These are phyloP conservation scores for Glycine latifolia DNA, from an alignment of 306 rosid species.

Conservation along the genomic window DNA sequence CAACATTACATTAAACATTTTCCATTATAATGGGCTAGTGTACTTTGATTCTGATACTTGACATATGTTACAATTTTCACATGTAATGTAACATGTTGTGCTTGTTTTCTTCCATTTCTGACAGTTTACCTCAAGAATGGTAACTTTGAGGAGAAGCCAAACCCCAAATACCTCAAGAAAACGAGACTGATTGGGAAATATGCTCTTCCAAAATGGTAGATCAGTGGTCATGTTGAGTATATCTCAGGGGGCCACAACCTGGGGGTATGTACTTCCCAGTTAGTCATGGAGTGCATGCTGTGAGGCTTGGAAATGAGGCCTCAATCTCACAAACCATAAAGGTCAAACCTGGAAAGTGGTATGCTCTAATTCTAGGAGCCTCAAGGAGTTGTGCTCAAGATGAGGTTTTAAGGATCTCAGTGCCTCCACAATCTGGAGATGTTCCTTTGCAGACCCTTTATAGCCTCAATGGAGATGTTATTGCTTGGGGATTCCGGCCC, in stretches of 20 bases:
- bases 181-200: slow-evolving; percentile 67
- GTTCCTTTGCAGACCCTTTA: slow-evolving; percentile 91
- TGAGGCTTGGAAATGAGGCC: slow-evolving; percentile 96
- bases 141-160: slow-evolving; percentile 80
- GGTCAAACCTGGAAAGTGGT: slow-evolving; percentile 65
- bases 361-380: slow-evolving; percentile 86
- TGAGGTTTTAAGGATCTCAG: slow-evolving; percentile 81
- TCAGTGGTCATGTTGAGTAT: slow-evolving; percentile 86
- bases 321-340: slow-evolving; percentile 77
- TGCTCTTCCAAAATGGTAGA: slow-evolving; percentile 86
- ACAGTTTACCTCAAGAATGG: slow-evolving; percentile 76
- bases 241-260: slow-evolving; percentile 93
- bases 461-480: slow-evolving; percentile 81
- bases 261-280: slow-evolving; percentile 90
- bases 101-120: not conserved
- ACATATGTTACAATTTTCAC: not conserved
- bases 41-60: not conserved
- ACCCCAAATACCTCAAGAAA: slow-evolving; percentile 61
- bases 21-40: not conserved
- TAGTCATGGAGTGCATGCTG: slow-evolving; percentile 86
- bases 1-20: too few relatives aligned
- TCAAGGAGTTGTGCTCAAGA: slow-evolving; percentile 96
- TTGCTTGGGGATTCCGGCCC: slow-evolving; percentile 81
- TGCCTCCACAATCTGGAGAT: slow-evolving; percentile 73
- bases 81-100: slow-evolving; percentile 11